phyloP scores from a whole-genome alignment of 2,329 filamentous ascomycete species.

The Paraphaeosphaeria sporulosa region DNA sequence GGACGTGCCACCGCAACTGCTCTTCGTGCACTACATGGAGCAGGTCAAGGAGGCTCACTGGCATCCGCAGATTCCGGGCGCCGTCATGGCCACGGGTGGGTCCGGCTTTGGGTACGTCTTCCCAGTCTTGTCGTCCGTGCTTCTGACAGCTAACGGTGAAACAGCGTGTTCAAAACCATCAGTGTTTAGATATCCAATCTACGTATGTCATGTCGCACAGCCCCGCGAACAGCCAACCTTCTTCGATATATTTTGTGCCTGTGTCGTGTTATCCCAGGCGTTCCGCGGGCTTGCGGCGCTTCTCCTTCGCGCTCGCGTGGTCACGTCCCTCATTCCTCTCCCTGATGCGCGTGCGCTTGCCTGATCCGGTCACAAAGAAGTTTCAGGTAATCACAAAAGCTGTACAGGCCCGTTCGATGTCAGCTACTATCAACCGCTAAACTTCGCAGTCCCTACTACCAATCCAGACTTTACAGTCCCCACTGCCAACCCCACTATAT shows the following conservation, averaged over 20 bases:
- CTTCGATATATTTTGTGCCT: neutral
- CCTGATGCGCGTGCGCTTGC: neutral
- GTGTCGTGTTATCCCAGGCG: slow-evolving; percentile 6
- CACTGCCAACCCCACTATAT: neutral
- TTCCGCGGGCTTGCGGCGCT: neutral
- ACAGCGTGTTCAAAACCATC: slow-evolving; percentile 52
- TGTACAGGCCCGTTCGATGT: neutral
- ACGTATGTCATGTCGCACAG: slow-evolving; percentile 1
- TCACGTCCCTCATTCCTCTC: slow-evolving; percentile 4
- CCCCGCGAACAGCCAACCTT: neutral
- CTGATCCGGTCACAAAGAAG: slow-evolving; percentile 8
- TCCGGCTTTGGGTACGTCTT: slow-evolving; percentile 73
- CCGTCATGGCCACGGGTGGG: slow-evolving; percentile 87
- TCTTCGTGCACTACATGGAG: slow-evolving; percentile 97
- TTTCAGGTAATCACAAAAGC: neutral
- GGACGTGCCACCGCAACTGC: slow-evolving; percentile 90
- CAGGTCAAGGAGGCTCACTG: slow-evolving; percentile 96
- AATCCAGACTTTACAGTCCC: no score
- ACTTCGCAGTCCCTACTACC: neutral
- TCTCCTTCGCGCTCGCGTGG: neutral
- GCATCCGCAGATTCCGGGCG: slow-evolving; percentile 94
- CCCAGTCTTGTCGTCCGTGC: neutral
- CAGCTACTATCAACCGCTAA: neutral
- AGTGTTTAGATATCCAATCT: slow-evolving; percentile 41
- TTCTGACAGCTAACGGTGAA: slow-evolving; percentile 20